Evolutionary conservation across 257 asterid genomes (phyloP).

Genomic region (Forsythia viridissima): DNA sequence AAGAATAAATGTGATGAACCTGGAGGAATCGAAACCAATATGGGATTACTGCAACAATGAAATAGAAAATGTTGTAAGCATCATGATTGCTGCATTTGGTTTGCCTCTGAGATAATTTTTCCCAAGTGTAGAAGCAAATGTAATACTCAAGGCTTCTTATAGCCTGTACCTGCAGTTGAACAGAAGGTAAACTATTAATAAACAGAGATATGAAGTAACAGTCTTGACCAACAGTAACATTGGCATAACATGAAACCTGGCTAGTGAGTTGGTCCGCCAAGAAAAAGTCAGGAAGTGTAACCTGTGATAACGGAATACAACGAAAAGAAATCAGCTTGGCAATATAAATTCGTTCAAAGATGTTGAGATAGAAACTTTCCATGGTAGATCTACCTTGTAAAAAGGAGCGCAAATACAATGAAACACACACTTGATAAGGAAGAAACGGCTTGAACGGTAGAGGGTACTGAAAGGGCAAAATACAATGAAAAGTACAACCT

Average conservation of each 20-base stretch:
- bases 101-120: conserved; percentile 33
- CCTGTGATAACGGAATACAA: conserved; percentile 41
- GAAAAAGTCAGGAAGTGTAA: conserved; percentile 68
- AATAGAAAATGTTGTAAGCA: conserved; percentile 63
- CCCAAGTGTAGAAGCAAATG: conserved; percentile 65
- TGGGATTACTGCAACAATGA: conserved; percentile 69
- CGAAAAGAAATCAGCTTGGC: conserved; percentile 3
- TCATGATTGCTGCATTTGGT: conserved; percentile 46
- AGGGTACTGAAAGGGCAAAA: conserved; percentile 69
- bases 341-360: not conserved
- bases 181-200: conserved; percentile 20
- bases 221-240: conserved; percentile 12
- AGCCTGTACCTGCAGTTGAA: conserved; percentile 66
- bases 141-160: conserved; percentile 78
- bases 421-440: conserved; percentile 53
- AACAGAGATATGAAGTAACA: conserved; percentile 8
- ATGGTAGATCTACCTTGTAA: conserved; percentile 48
- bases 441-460: conserved; percentile 70
- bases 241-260: conserved; percentile 51
- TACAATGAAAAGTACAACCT: conserved; percentile 54
- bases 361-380: not conserved
- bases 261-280: conserved; percentile 84
- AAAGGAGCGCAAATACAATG: conserved; percentile 83
- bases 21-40: conserved; percentile 87
- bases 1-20: conserved; percentile 37